A percentile compares a stretch with the other conserved stretches of the same genome.
Evolutionary conservation across 768 basidiomycete genomes (phyloP).

Genomic region (Piloderma croceum): DNA sequence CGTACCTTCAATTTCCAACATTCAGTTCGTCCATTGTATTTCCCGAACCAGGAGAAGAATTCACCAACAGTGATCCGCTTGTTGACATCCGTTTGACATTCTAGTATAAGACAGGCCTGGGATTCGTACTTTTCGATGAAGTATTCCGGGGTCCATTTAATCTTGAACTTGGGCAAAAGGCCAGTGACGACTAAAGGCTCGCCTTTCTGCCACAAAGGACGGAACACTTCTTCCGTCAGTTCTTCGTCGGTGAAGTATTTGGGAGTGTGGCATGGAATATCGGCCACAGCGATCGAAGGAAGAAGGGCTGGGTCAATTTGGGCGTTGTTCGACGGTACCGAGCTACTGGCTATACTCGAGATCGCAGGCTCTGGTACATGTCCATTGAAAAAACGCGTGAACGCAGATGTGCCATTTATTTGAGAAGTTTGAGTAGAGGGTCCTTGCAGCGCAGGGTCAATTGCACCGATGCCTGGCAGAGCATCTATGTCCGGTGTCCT

Average conservation of each 20-base stretch:
- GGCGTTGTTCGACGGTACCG: background rate
- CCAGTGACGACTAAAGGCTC: slow-evolving; percentile 75
- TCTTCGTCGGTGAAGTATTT: slow-evolving; percentile 40
- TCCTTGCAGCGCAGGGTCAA: slow-evolving; percentile 24
- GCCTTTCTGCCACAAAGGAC: slow-evolving; percentile 65
- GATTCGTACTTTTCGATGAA: slow-evolving; percentile 66
- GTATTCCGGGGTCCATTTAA: slow-evolving; percentile 78
- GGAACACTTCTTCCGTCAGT: slow-evolving; percentile 58
- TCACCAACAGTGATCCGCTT: slow-evolving; percentile 60
- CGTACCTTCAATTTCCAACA: slow-evolving; percentile 76
- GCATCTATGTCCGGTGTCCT: slow-evolving; percentile 25
- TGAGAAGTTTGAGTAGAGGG: background rate
- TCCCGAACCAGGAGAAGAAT: slow-evolving; percentile 79
- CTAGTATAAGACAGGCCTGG: slow-evolving; percentile 65
- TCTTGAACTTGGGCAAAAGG: slow-evolving; percentile 53
- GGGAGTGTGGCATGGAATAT: slow-evolving; percentile 44
- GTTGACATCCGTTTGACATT: slow-evolving; percentile 73
- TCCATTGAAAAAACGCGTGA: background rate
- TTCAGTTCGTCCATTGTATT: slow-evolving; percentile 48
- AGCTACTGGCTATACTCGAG: background rate
- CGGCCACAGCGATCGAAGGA: slow-evolving; percentile 13
- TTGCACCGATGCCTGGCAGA: slow-evolving; percentile 16
- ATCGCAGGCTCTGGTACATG: background rate
- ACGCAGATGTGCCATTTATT: slow-evolving; percentile 2
- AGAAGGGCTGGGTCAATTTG: background rate